Base-by-base conservation (phyloP, 2,329 filamentous ascomycete species). In the Diaporthe caulivora region DNA sequence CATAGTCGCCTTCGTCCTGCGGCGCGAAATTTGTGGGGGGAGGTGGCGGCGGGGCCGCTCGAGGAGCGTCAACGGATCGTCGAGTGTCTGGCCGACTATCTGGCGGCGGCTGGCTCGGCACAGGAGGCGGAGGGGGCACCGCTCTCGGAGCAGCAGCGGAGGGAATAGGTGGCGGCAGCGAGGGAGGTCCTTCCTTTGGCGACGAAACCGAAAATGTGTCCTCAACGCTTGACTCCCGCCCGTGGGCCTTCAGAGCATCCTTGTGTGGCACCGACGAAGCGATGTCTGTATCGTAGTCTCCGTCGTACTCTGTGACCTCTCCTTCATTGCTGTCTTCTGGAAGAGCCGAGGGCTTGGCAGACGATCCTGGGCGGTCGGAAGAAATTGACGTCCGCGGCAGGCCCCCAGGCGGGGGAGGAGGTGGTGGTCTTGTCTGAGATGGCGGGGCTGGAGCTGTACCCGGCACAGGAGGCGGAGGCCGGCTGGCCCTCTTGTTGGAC, bases 231-330 rank as follows among this genome's bases (percentile, higher is more conserved):
- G 92, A 90, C 58, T 96, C 94, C 70, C 93, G 90, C 10, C 89
- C 90, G 81, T 97, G 95, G 11, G 94, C 86, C 82, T 96, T 97
- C 75, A 98, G 83, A 0, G 96, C 95, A 84, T 98, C 96, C 83
- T 97, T 98, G 82, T 98, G 95, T 72, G 94, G 94, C n/a, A 91
- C 95, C 13, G 94, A 93, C n/a, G 95, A 94, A 1, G 93, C 95
- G 80, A 98, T 98, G 81, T 98, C 97, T 9, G 97, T 98, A 78
- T 98, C 97, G 81, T 98, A 98, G 80, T 98, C 97, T 9, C 96
- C 97, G 80, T 99, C 97, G 80, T 98, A 98, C 80, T 98, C 96
- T 0, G 95, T 97, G 44, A 95, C 89, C 79, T 97, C 95, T 74
- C 93, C 94, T 74, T 93, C 92, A 34, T 91, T 92, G 18, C 92